Conservation (phyloP, 441 rosid genomes). For the Rhodomyrtus psidioides region DNA sequence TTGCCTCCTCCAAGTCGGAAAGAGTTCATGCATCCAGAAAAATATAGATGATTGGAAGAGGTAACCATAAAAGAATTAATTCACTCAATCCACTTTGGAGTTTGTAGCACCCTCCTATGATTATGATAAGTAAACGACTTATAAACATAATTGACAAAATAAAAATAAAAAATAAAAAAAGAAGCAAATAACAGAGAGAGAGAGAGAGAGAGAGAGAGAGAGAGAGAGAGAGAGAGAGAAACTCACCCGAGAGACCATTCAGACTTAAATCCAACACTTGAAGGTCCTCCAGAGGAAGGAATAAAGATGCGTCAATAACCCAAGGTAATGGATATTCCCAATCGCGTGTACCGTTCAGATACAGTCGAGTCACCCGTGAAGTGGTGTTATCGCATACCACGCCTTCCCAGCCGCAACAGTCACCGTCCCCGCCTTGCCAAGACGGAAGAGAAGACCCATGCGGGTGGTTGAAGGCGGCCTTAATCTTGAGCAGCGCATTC, state of each 20-base stretch:
- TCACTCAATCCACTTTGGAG: too few relatives aligned
- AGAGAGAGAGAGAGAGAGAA: not conserved
- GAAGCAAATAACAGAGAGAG: too few relatives aligned
- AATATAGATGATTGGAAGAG: not conserved
- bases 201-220: not conserved
- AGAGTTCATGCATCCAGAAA: not conserved
- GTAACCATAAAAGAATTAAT: not conserved
- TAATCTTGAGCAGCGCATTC: not conserved
- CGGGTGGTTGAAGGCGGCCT: not conserved
- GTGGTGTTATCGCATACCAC: not conserved
- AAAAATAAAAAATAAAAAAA: too few relatives aligned
- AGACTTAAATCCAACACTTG: not conserved
- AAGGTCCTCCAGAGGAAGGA: not conserved
- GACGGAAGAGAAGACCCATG: not conserved
- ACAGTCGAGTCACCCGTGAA: not conserved
- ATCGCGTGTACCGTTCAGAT: too few relatives aligned
- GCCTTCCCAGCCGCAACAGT: not conserved
- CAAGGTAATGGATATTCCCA: not conserved
- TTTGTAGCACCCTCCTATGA: not conserved
- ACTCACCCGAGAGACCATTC: not conserved
- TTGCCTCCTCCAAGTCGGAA: fast-evolving
- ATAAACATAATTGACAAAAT: too few relatives aligned
- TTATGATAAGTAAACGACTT: too few relatives aligned
- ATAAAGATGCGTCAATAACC: not conserved
- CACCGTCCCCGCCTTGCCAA: not conserved